Evolutionary conservation across 129 eudicot species (phyloP), one percentile per base, ranked within the genome.

Genomic region (Oenanthe sinensis): DNA sequence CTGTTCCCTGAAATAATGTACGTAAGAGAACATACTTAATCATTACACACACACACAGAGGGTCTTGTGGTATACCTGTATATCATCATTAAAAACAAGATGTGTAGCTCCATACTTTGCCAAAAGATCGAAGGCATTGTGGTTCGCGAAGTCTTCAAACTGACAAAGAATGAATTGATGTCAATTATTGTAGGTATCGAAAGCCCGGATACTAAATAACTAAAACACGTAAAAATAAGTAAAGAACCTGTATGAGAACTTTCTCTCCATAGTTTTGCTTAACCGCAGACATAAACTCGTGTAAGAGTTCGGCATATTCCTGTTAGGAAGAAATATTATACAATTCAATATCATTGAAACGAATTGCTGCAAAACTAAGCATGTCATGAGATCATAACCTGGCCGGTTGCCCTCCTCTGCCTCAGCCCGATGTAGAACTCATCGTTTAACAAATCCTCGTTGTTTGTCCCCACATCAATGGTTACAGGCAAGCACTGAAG

Each of bases 111-210:
- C 89, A 80, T 95, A 95, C 67, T 95, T 91, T 15, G 86, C 96
- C 75, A 95, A 97, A 76, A 95, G 97, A 85, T 91, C 98, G 77
- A 95, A 95, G 44, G 98, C 98, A 54, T 94, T 94, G 84, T 94
- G 98, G 85, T 94, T 94, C 48, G 98, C 98, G 83, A 94, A 91
- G 83, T 94, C 98, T 86, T 93, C 98, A 82, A 93, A 93, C 98
- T 93, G 89, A 82, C 81, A 28, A 78, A 33, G 33, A 19, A 30
- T 71, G 75, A 22, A 76, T 63, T 30, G 68, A 80, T 42, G 14
- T 44, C 24, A 55, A 81, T 58, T 10, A 48, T 77, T 74, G 54
- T 26, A 69, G 9, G 19, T 79, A 49, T 24, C 0, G 37, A 24
- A 60, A 49, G 73, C 46, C 22, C 39, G 43, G 39, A 63, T 52